Base-by-base conservation (phyloP, 805 yeast species). In the Lipomyces anomalus region DNA sequence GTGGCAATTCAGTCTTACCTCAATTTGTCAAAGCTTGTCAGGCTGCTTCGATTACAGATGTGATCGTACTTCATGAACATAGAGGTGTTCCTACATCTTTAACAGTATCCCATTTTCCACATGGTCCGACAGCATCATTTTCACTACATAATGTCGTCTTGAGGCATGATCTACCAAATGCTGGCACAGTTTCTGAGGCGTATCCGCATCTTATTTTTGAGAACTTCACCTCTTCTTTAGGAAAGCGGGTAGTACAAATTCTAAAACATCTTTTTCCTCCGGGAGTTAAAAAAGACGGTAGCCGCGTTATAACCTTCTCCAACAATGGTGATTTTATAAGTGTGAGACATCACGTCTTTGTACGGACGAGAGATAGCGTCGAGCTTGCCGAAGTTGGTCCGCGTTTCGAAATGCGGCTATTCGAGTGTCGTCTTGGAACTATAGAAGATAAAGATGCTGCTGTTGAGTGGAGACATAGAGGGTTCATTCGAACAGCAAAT, bases 311-410 rank as follows among this genome's bases (percentile, higher is more conserved):
- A 41, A 84, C 96, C 2, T 92, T 92, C 68, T 79, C 84, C 35
- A 92, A 92, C 63, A 75, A 78, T 44, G 95, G 87, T 39, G 99
- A 92, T 67, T 92, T 79, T 61, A 90, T 92, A 50, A 79, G 88
- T 50, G 97, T 92, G 4, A 77, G 99, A 65, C 98, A 92, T 61
- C 99, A 92, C 62, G 83, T 92, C 1, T 92, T 84, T 63, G 95
- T 88, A 4, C 82, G 79, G 61, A 87, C 96, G 0, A 81, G 82
- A 56, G 95, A 88, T 52, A 76, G 75, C 16, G 95, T 88, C 1
- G 97, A 92, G 63, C 67, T 92, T 46, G 89, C 96, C 47, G 99
- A 92, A 64, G 84, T 92, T 30, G 99, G 99, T 0, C 99, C 99
- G n/a, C 73, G 99, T 52, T 92, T 92, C 59, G 98, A 92, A 67